Percentiles rank a stretch among this genome's conserved stretches.
Evolutionary conservation across 352 stramenopile species (phyloP).

Genomic region (Thraustotheca clavata): DNA sequence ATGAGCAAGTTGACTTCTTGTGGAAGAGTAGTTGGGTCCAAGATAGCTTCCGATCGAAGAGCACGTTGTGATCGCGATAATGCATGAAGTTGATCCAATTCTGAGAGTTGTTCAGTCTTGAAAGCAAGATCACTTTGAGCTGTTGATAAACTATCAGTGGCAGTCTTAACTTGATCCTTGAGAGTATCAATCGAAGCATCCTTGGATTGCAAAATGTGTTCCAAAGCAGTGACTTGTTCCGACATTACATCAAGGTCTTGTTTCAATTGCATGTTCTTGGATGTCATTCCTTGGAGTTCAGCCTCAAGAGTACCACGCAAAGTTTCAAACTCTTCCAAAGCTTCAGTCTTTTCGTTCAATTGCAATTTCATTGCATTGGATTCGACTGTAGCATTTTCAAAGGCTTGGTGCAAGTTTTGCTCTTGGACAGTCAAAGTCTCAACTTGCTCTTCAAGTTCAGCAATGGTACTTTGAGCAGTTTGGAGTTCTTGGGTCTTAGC

Average conservation of each 20-base stretch:
- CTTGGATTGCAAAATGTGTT: conserved; percentile 1
- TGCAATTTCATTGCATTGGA: background rate
- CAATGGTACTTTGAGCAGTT: background rate
- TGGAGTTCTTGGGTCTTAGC: background rate
- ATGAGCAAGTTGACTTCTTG: conserved; percentile 11
- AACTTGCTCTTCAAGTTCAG: background rate
- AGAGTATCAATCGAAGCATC: background rate
- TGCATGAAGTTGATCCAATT: conserved; percentile 1
- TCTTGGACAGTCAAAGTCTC: background rate
- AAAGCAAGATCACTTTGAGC: background rate
- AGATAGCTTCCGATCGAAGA: background rate
- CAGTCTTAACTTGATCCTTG: background rate
- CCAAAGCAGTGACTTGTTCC: background rate
- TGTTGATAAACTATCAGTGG: background rate
- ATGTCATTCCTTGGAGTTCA: background rate
- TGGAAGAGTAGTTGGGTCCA: background rate
- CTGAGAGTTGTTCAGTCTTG: background rate
- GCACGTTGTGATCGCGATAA: background rate
- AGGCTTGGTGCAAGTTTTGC: background rate
- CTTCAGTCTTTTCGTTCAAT: background rate
- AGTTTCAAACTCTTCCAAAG: background rate
- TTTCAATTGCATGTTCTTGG: conserved; percentile 2
- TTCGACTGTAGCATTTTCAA: background rate
- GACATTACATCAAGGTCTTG: conserved; percentile 2
- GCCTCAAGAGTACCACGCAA: background rate